Base-by-base conservation (phyloP, 768 basidiomycete species). In the Termitomyces sp. region DNA sequence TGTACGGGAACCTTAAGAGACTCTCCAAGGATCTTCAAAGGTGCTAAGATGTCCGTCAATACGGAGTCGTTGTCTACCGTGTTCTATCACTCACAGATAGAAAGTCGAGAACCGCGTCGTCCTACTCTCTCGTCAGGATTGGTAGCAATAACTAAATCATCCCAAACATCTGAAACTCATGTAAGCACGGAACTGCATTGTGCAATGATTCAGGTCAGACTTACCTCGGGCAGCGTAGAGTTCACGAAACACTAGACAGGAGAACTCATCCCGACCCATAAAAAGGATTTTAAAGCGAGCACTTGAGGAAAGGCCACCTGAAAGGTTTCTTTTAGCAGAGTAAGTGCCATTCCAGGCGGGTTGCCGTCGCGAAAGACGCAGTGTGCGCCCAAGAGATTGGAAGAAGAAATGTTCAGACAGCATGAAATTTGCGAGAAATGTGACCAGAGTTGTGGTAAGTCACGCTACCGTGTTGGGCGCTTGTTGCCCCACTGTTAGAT, bases 251-350 rank as follows among this genome's bases (percentile, higher is more conserved):
- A 92, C 84, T 7, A 74, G 71, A 65, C 88, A 88, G 2, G 94
- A 96, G 70, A 96, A 96, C 64, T 86, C 82, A 68, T 95, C 94
- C 18, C 92, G 88, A 51, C 94, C 94, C 67, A 92, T 82, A 69
- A 92, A 96, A 6, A 97, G 78, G 42, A 97, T 81, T n/a, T 84
- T 80, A 67, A 92, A 88, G 5, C 75, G 74, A 22, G 62, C 41
- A 26, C 31, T 20, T 37, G 53, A 12, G 9, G 22, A 48, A 24
- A 54, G 32, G 43, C 46, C 46, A 46, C 13, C 32, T 16, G 4
- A 3, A 16, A 50, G 53, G 34, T 20, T 18, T 26, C 57, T 52
- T 37, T 18, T n/a, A 24, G 16, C 5, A 26, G 10, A 24, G 27
- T 16, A 41, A 3, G 46, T 4, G 7, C 41, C 56, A 57, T 60